These are phyloP conservation scores for Eucalyptus polybractea DNA, from an alignment of 345 rosid genomes.

Conservation along the genomic window DNA sequence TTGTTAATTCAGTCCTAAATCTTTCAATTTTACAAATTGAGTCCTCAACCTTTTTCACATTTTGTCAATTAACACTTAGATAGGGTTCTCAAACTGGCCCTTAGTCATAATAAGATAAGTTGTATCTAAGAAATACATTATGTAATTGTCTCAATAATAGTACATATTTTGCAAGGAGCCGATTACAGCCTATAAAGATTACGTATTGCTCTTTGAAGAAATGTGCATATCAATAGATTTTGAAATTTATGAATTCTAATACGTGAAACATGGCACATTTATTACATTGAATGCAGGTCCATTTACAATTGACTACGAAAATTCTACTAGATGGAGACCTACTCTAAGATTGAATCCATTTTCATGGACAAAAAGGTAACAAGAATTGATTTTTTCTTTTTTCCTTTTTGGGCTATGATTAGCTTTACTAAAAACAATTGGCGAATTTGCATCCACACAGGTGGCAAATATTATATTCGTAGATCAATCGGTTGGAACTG, in stretches of 20 bases:
- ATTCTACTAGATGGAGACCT: constrained; percentile 5
- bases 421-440: neutral
- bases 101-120: neutral
- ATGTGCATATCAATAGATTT: neutral
- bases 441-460: neutral
- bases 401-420: neutral
- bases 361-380: constrained; percentile 18
- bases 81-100: neutral
- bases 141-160: neutral
- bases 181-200: neutral
- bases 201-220: neutral
- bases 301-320: neutral
- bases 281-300: constrained; percentile 5
- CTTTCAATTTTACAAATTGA: no score
- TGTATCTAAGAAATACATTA: neutral
- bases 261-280: neutral
- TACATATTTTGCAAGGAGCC: neutral
- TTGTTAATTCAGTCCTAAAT: fast-evolving
- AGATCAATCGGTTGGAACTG: constrained; percentile 22
- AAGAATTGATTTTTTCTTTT: neutral
- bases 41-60: no score
- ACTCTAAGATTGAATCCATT: neutral
- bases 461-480: constrained; percentile 21
- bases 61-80: no score
- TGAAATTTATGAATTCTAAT: neutral